These are phyloP conservation scores for Silene uniflora DNA, from an alignment of 148 eudicot species.

Conservation along the genomic window DNA sequence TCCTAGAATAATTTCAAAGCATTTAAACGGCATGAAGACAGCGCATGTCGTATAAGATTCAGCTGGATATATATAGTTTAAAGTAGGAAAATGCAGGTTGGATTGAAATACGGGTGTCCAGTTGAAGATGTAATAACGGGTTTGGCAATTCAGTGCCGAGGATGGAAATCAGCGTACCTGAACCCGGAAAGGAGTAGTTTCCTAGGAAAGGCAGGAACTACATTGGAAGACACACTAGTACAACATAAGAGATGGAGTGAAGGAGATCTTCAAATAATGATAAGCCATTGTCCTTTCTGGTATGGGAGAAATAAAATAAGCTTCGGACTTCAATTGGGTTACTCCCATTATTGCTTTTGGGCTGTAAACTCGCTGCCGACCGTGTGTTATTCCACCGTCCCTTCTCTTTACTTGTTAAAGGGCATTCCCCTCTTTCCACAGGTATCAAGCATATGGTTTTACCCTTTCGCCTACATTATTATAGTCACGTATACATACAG, in stretches of 20 bases:
- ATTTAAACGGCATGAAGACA: no score
- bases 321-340: constrained; percentile 46
- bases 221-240: constrained; percentile 51
- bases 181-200: constrained; percentile 52
- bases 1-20: no score
- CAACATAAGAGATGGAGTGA: constrained; percentile 95
- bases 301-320: constrained; percentile 51
- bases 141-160: constrained; percentile 59
- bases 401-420: constrained; percentile 62
- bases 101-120: constrained; percentile 72
- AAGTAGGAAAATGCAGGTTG: constrained; percentile 42
- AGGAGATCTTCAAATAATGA: constrained; percentile 61
- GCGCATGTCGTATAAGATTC: no score
- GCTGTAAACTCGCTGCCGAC: constrained; percentile 50
- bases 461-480: constrained; percentile 55
- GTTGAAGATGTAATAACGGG: constrained; percentile 87
- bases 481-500: constrained; percentile 35
- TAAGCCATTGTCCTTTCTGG: constrained; percentile 55
- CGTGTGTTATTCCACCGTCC: constrained; percentile 49
- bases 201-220: constrained; percentile 60
- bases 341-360: constrained; percentile 52
- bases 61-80: no score
- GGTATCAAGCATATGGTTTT: constrained; percentile 66
- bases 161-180: constrained; percentile 69
- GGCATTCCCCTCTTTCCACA: constrained; percentile 63